Conservation (phyloP, 2,329 filamentous ascomycete genomes). For the Xylariaceae sp. region DNA sequence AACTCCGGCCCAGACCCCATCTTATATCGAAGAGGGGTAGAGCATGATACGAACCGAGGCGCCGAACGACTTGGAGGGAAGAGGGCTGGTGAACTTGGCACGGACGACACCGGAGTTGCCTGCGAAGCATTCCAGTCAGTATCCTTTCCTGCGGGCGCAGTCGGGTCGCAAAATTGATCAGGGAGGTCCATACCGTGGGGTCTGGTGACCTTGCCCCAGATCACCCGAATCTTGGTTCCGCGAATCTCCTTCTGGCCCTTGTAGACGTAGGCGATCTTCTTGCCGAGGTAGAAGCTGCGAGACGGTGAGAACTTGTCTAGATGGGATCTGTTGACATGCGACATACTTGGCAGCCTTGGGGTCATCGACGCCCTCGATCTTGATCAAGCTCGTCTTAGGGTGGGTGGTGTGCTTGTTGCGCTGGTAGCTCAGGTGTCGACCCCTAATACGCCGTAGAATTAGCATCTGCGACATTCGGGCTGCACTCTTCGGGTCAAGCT, state of each 20-base stretch:
- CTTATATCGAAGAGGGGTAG: constrained; percentile 96
- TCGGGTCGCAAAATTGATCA: not conserved
- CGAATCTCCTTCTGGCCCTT: constrained; percentile 89
- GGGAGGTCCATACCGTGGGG: constrained; percentile 64
- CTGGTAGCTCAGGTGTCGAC: constrained; percentile 97
- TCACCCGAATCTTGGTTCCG: constrained; percentile 96
- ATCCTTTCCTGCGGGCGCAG: not conserved
- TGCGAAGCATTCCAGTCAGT: constrained; percentile 27
- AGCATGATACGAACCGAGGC: constrained; percentile 95
- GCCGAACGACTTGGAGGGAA: constrained; percentile 94
- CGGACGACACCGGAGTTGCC: constrained; percentile 97
- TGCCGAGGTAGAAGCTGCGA: constrained; percentile 85
- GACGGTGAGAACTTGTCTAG: constrained; percentile 12
- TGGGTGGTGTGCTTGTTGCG: constrained; percentile 83
- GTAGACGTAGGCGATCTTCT: constrained; percentile 99
- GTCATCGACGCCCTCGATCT: constrained; percentile 97
- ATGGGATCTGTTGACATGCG: constrained; percentile 1
- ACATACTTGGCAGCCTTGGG: constrained; percentile 78
- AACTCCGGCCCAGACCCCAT: constrained; percentile 48
- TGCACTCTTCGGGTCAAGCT: not conserved
- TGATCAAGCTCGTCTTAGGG: constrained; percentile 88
- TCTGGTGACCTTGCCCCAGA: constrained; percentile 97
- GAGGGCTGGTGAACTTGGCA: constrained; percentile 93
- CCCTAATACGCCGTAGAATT: constrained; percentile 64
- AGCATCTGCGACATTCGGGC: not conserved